These are phyloP conservation scores for Tricharina praecox DNA, from an alignment of 495 filamentous ascomycete genomes.

Conservation along the genomic window DNA sequence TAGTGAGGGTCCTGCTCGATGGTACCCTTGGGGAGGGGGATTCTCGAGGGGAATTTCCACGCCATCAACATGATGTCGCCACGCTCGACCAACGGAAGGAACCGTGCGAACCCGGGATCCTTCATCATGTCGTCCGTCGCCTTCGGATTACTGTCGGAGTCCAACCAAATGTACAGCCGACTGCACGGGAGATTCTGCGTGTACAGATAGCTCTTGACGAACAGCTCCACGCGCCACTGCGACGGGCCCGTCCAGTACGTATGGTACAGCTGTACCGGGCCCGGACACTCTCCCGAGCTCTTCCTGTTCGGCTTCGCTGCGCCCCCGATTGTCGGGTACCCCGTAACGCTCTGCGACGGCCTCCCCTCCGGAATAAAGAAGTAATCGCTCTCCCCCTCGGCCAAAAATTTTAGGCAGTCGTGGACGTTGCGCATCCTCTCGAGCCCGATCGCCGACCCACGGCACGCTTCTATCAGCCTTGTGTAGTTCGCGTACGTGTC, in stretches of 20 bases:
- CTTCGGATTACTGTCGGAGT: conserved; percentile 33
- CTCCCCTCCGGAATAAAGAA: conserved; percentile 32
- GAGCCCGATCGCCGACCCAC: conserved; percentile 33
- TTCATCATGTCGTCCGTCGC: conserved; percentile 36
- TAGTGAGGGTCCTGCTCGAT: conserved; percentile 19
- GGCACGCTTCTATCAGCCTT: conserved; percentile 34
- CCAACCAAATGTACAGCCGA: conserved; percentile 38
- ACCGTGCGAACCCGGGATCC: conserved; percentile 36
- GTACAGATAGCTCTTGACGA: conserved; percentile 41
- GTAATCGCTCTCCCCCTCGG: conserved; percentile 33
- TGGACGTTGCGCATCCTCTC: conserved; percentile 41
- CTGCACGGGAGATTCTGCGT: conserved; percentile 41
- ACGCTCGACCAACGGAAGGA: conserved; percentile 37
- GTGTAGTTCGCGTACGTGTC: conserved; percentile 38
- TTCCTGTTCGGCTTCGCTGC: conserved; percentile 17
- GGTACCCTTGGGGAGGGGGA: conserved; percentile 33
- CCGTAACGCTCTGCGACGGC: conserved; percentile 17
- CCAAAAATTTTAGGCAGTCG: conserved; percentile 36
- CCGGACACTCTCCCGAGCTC: conserved; percentile 33
- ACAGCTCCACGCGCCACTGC: conserved; percentile 41
- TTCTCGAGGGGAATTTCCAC: conserved; percentile 38
- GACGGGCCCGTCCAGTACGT: conserved; percentile 43
- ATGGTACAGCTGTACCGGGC: conserved; percentile 40
- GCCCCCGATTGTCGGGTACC: conserved; percentile 24
- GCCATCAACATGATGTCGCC: conserved; percentile 37